phyloP scores from a whole-genome alignment of 1,284 basidiomycete genomes.

The Ganoderma resinaceum region DNA sequence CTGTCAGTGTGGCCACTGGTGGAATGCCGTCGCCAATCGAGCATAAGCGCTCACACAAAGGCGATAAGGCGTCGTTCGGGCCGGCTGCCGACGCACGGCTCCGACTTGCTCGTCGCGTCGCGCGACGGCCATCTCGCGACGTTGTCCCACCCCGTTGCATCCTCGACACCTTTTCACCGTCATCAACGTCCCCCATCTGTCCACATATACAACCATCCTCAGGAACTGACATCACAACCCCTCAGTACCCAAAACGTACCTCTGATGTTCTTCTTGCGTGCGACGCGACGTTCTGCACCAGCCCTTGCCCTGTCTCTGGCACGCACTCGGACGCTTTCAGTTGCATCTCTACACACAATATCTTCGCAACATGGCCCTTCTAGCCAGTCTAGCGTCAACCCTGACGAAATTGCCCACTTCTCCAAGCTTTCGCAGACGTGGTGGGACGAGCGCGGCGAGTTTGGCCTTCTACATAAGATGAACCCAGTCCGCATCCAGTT shows the following conservation, averaged over 20 bases:
- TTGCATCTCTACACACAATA: background rate
- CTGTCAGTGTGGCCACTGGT: too few species aligned
- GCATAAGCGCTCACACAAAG: too few species aligned
- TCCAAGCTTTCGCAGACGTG: conserved; percentile 90
- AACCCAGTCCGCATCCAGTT: conserved; percentile 92
- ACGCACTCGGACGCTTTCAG: background rate
- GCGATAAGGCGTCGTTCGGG: too few species aligned
- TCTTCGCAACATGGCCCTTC: background rate
- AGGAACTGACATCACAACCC: background rate
- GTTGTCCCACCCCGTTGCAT: too few species aligned
- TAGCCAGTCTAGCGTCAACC: conserved; percentile 62
- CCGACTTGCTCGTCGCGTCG: too few species aligned
- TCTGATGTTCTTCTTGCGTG: background rate
- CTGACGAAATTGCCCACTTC: conserved; percentile 91
- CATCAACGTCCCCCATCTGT: too few species aligned
- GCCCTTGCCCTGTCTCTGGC: background rate
- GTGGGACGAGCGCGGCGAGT: conserved; percentile 98
- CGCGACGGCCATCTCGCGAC: too few species aligned
- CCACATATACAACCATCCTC: too few species aligned
- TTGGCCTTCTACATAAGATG: conserved; percentile 92
- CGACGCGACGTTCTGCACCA: background rate
- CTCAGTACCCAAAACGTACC: background rate
- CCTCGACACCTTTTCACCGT: too few species aligned
- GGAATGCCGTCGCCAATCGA: too few species aligned
- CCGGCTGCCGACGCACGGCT: too few species aligned